phyloP scores from a whole-genome alignment of 2,329 filamentous ascomycete genomes.

The Diaporthe caulivora region DNA sequence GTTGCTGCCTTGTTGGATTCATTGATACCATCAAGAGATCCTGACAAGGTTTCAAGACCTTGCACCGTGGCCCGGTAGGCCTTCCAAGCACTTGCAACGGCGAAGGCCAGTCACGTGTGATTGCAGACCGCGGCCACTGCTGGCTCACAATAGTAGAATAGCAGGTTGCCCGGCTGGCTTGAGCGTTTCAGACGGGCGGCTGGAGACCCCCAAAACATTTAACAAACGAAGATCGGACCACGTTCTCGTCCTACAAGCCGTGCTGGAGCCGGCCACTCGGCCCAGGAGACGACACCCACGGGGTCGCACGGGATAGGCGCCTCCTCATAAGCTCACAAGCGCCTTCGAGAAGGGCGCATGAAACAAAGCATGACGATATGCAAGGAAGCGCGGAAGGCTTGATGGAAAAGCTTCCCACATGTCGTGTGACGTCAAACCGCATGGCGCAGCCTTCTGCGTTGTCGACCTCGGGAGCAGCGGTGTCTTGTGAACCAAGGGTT shows the following conservation, averaged over 20 bases:
- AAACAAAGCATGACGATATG: neutral
- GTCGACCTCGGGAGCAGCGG: constrained; percentile 15
- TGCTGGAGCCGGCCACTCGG: constrained; percentile 32
- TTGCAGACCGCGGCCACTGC: neutral
- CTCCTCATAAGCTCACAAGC: neutral
- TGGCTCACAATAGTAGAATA: neutral
- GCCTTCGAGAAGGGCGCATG: constrained; percentile 18
- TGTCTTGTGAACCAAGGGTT: constrained; percentile 14
- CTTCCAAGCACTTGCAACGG: neutral
- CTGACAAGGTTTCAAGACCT: neutral
- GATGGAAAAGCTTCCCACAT: neutral
- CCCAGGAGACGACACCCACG: constrained; percentile 29
- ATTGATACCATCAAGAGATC: neutral
- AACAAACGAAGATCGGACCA: neutral
- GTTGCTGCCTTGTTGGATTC: neutral
- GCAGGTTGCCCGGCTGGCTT: neutral
- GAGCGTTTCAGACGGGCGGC: neutral
- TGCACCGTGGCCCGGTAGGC: neutral
- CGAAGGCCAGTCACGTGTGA: neutral
- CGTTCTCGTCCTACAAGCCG: neutral
- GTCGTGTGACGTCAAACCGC: constrained; percentile 38
- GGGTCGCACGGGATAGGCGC: constrained; percentile 18
- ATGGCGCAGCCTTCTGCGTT: constrained; percentile 6
- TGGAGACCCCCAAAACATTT: neutral
- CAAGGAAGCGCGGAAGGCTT: neutral